Conservation (phyloP, 768 basidiomycete species). For the Sistotremastrum suecicum region DNA sequence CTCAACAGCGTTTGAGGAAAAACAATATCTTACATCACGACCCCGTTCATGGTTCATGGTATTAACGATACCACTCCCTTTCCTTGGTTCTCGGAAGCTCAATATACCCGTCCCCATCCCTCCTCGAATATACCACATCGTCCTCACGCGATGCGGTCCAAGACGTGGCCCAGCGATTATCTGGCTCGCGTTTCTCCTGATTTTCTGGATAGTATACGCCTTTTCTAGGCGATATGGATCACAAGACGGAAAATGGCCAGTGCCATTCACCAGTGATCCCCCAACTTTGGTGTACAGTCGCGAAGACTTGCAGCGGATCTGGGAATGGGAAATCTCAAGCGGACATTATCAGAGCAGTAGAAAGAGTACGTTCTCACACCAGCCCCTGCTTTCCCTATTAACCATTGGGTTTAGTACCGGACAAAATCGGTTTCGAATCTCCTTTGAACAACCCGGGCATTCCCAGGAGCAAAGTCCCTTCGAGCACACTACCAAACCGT, state of each 20-base stretch:
- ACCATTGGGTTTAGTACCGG: slow-evolving; percentile 41
- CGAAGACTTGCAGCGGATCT: slow-evolving; percentile 78
- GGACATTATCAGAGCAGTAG: slow-evolving; percentile 87
- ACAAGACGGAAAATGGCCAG: slow-evolving; percentile 47
- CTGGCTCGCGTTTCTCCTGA: slow-evolving; percentile 28
- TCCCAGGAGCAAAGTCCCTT: slow-evolving; percentile 39
- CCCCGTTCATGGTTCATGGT: slow-evolving; percentile 42
- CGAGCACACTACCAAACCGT: slow-evolving; percentile 30
- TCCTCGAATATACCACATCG: slow-evolving; percentile 41
- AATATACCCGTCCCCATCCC: slow-evolving; percentile 50
- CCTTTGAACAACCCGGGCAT: slow-evolving; percentile 62
- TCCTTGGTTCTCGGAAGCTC: slow-evolving; percentile 37
- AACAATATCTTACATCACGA: slow-evolving; percentile 9
- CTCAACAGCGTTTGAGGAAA: too few relatives aligned
- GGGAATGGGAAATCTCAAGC: slow-evolving; percentile 89
- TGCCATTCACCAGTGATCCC: slow-evolving; percentile 36
- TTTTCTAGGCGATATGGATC: slow-evolving; percentile 47
- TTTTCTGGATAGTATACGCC: slow-evolving; percentile 44
- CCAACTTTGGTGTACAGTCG: slow-evolving; percentile 62
- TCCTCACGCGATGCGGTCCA: slow-evolving; percentile 42
- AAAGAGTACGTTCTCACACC: slow-evolving; percentile 37
- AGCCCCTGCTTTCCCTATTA: neutral
- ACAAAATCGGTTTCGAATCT: slow-evolving; percentile 41
- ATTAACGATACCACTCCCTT: slow-evolving; percentile 46
- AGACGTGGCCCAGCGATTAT: slow-evolving; percentile 42